Evolutionary conservation across 768 basidiomycete genomes (phyloP), one percentile per base, ranked within the genome.

Genomic region (Brasilioporus rufonigricans): DNA sequence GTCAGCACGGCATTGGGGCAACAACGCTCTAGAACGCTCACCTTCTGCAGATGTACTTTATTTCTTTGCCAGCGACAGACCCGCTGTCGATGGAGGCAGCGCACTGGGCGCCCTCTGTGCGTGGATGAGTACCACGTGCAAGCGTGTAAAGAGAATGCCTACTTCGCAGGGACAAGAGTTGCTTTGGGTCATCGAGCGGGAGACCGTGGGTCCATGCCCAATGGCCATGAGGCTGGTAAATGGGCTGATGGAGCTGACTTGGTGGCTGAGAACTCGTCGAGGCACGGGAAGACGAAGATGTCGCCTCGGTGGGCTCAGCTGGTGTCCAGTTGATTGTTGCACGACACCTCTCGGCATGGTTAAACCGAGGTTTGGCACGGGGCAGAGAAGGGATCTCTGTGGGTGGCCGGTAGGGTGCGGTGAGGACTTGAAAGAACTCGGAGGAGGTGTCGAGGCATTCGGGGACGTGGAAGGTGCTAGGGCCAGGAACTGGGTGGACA

Each of bases 11-110:
- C 39, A 11, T 40, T 21, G 19, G 2, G 1, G 39, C 7, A 1
- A 10, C 36, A 3, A 48, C 36, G n/a, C 24, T 32, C 0, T 48
- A 4, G 16, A 16, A 29, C 1, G 50, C 74, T 61, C 52, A 75
- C 74, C 62, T 65, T 71, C 74, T 70, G 19, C 73, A 73, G 18
- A 75, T 69, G 44, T 72, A 74, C 36, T 61, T 69, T 47, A 75
- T 61, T 31, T 63, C 62, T 19, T 60, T 61, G 46, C 61, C 43
- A 1, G 53, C 65, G 29, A 75, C 59, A 31, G 58, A 43, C 23
- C 73, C 74, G 38, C 62, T 69, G 60, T 73, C 72, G n/a, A 75
- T 63, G 19, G 68, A 74, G 14, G 72, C 72, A 27, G 67, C 64
- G 39, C 74, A 75, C 57, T 75, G 72, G 23, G 67, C 61, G 12